Conservation (phyloP, 73 alveolate species). For the Paramecium primaurelia region DNA sequence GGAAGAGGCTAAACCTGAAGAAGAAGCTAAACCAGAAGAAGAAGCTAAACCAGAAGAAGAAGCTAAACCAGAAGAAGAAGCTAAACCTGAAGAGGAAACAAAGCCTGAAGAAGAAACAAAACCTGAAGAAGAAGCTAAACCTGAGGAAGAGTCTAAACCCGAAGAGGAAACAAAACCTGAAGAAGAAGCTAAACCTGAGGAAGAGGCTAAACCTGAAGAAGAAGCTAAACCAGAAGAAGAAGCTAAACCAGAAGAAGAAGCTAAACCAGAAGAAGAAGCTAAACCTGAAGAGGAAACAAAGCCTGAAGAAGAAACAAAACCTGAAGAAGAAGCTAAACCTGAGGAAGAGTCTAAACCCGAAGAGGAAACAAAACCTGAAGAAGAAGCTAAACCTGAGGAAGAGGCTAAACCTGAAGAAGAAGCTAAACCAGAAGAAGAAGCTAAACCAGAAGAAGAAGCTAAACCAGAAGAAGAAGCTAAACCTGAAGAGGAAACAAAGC, state of each 20-base stretch:
- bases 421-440: neutral
- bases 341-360: neutral
- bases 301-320: neutral
- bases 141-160: neutral
- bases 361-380: neutral
- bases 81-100: neutral
- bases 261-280: neutral
- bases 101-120: neutral
- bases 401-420: neutral
- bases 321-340: neutral
- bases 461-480: neutral
- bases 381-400: neutral
- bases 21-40: neutral
- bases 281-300: neutral
- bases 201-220: neutral
- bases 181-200: neutral
- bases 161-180: neutral
- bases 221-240: neutral
- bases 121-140: neutral
- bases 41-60: neutral
- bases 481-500: neutral
- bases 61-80: neutral
- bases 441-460: neutral
- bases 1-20: neutral
- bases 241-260: neutral